Evolutionary conservation across 2,329 filamentous ascomycete genomes (phyloP), one percentile per base, ranked within the genome.

Genomic region (Hypoxylon sp.): DNA sequence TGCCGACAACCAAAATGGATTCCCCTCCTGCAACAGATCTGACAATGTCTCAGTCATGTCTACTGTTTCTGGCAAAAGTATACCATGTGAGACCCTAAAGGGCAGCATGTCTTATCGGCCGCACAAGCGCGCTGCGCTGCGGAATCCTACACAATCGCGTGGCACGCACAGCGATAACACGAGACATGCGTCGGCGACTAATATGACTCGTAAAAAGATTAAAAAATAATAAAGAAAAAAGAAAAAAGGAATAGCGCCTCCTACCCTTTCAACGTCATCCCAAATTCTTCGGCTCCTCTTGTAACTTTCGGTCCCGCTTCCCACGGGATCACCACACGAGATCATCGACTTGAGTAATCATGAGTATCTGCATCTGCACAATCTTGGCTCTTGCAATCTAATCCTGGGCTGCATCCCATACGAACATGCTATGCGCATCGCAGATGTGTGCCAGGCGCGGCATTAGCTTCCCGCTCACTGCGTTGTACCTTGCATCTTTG

Each of bases 141-240:
- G 52, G 40, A 61, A 62, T 68, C 63, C 63, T 55, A 67, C 66
- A 46, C 55, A 48, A 59, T 66, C 65, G 68, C 68, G 65, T 68
- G 65, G 58, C 48, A 53, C 45, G 38, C 42, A 45, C 46, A 30
- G 64, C 64, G 58, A 53, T 56, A 64, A 55, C 53, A 52, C 55
- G 26, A 65, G 40, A 57, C 58, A 61, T 56, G 22, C 57, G 24
- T 36, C 30, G 24, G 33, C 51, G 38, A 59, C 42, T 36, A 55
- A 64, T 52, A 46, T 48, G 32, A 56, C 62, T 50, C 32, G 38
- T 30, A 11, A 3, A n/a, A n/a, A n/a, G n/a, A n/a, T n/a, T n/a
- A n/a, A n/a, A n/a, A n/a, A n/a, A n/a, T n/a, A n/a, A n/a, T n/a
- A n/a, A n/a, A n/a, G n/a, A n/a, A n/a, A n/a, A n/a, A n/a, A n/a